Percentiles rank a stretch among this genome's conserved stretches.
These are phyloP conservation scores for Polygonum aviculare DNA, from an alignment of 148 eudicot genomes.

Conservation along the genomic window DNA sequence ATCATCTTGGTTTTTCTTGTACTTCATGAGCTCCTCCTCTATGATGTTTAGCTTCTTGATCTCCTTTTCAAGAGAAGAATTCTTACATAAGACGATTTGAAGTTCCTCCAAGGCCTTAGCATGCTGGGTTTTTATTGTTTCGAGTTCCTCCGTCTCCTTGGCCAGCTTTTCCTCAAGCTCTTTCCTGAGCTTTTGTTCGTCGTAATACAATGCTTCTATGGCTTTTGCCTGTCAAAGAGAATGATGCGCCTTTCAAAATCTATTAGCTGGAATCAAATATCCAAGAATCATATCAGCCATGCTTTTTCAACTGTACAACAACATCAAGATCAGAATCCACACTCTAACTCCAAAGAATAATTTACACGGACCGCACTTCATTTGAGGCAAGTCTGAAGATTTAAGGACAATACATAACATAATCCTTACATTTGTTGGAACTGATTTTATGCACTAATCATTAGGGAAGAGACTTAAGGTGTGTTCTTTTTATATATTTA, in stretches of 20 bases:
- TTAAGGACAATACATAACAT: neutral
- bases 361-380: neutral
- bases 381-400: neutral
- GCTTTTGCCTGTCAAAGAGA: constrained; percentile 39
- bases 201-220: constrained; percentile 36
- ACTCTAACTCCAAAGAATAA: neutral
- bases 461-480: neutral
- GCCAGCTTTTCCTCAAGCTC: constrained; percentile 49
- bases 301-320: neutral
- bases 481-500: too few relatives aligned
- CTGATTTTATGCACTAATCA: neutral
- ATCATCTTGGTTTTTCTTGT: constrained; percentile 24
- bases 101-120: constrained; percentile 46
- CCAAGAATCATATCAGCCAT: neutral
- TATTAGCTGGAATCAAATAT: neutral
- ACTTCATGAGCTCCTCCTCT: constrained; percentile 41
- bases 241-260: neutral
- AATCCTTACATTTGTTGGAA: neutral
- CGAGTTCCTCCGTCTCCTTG: constrained; percentile 41
- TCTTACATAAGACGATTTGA: constrained; percentile 32
- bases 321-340: neutral
- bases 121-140: constrained; percentile 29
- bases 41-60: constrained; percentile 34
- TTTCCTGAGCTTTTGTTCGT: constrained; percentile 44
- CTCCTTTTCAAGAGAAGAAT: constrained; percentile 33